Evolutionary conservation across 805 yeast species (phyloP), one percentile per base, ranked within the genome.

Genomic region (Candida boidinii): DNA sequence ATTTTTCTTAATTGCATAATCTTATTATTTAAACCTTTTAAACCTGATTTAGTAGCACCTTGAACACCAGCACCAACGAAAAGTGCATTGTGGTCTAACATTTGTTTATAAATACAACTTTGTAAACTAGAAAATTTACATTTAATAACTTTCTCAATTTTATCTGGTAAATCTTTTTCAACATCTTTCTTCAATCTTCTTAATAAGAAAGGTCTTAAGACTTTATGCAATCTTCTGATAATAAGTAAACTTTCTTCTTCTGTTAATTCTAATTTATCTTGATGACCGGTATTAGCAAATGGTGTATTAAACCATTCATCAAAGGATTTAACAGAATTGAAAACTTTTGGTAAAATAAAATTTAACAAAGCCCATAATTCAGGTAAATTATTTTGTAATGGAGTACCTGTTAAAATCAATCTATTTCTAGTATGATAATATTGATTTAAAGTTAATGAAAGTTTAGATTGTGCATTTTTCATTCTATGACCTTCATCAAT

Each of bases 271-370:
- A 83, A 67, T 54, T 79, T 79, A 46, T 83, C 94, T 53, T 80
- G 90, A 12, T 77, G 66, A 37, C 94, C 94, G 13, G 92, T 77
- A 42, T 80, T 82, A 4, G 88, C 90, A 59, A 83, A 83, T 5
- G 94, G 94, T 0, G 94, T 83, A 49, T 83, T 83, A 52, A 83
- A 83, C 94, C 94, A 83, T 51, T 83, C 94, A 50, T 83, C 92
- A 50, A 83, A 83, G 7, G 90, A 78, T 49, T 83, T 80, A 9
- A 80, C 92, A 23, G 92, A 82, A 49, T 82, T 83, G 68, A 83
- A 83, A 53, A 83, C 79, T 48, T 81, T 79, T 7, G 94, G 94
- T 40, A 83, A 66, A 15, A 81, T 90, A 46, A 83, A 83, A 53
- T 83, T 83, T 47, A 83, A 61, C 41, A 83, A 64, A 0, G 94